These are phyloP conservation scores for Saccharum hybrid DNA, from an alignment of 202 grass and related monocot genomes.

Conservation along the genomic window DNA sequence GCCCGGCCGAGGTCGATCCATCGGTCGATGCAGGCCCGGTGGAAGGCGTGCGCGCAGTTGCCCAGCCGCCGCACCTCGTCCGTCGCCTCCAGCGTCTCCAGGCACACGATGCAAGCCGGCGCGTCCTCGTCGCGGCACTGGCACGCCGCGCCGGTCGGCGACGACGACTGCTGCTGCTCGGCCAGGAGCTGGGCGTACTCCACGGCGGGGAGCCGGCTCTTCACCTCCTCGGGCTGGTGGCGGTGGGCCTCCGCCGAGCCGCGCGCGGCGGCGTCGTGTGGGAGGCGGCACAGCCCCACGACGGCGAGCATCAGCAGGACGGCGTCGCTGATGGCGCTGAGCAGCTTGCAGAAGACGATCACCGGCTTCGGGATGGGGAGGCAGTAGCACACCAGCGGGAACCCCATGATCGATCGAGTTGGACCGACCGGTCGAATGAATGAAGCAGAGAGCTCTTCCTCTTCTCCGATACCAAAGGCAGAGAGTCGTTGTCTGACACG, in stretches of 20 bases:
- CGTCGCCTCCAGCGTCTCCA: constrained; percentile 50
- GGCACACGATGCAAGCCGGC: constrained; percentile 67
- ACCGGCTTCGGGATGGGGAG: constrained; percentile 57
- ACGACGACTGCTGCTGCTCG: neutral
- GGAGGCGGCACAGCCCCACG: constrained; percentile 49
- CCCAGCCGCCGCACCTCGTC: constrained; percentile 68
- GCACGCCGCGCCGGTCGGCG: neutral
- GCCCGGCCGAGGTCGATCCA: constrained; percentile 71
- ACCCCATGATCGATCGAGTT: constrained; percentile 53
- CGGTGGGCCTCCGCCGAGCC: neutral
- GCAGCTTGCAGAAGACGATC: constrained; percentile 45
- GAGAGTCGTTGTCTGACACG: neutral
- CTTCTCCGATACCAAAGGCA: neutral
- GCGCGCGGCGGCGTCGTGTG: neutral
- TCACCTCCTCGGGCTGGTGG: constrained; percentile 47
- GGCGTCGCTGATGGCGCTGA: constrained; percentile 44
- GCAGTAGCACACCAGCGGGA: constrained; percentile 69
- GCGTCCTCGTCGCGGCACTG: neutral
- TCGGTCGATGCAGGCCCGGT: constrained; percentile 72
- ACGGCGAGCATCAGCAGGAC: constrained; percentile 42
- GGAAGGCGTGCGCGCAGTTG: constrained; percentile 79
- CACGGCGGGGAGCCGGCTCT: constrained; percentile 52
- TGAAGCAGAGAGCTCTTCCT: neutral
- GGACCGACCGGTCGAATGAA: neutral
- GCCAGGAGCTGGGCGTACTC: constrained; percentile 41